Conservation (phyloP, 2,329 filamentous ascomycete genomes). For the Aspergillus bombycis region DNA sequence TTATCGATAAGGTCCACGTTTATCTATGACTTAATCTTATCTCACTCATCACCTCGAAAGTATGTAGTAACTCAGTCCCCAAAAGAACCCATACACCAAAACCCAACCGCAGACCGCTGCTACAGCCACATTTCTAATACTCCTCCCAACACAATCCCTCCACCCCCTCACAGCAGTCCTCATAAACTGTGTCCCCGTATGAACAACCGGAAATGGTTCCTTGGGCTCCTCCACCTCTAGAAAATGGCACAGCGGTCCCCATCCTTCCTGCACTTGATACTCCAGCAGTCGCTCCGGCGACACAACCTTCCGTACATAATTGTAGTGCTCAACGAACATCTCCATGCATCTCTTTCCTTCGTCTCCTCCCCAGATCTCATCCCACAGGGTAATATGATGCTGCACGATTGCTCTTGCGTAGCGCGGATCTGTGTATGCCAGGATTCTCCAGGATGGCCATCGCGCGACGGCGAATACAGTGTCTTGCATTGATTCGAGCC, state of each 20-base stretch:
- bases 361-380: background rate
- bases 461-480: background rate
- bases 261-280: constrained; percentile 23
- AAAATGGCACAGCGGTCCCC: constrained; percentile 18
- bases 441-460: background rate
- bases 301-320: background rate
- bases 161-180: background rate
- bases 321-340: background rate
- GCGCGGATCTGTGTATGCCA: background rate
- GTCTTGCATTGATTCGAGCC: background rate
- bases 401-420: background rate
- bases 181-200: background rate
- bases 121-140: background rate
- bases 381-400: background rate
- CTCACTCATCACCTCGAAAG: background rate
- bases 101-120: background rate
- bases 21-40: background rate
- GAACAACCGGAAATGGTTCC: background rate
- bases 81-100: background rate
- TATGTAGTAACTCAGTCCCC: background rate
- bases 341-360: background rate
- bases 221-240: constrained; percentile 20
- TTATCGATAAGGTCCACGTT: background rate
- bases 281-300: background rate
- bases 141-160: background rate